These are phyloP conservation scores for Beta lomatogona DNA, from an alignment of 179 eudicot genomes.

Conservation along the genomic window DNA sequence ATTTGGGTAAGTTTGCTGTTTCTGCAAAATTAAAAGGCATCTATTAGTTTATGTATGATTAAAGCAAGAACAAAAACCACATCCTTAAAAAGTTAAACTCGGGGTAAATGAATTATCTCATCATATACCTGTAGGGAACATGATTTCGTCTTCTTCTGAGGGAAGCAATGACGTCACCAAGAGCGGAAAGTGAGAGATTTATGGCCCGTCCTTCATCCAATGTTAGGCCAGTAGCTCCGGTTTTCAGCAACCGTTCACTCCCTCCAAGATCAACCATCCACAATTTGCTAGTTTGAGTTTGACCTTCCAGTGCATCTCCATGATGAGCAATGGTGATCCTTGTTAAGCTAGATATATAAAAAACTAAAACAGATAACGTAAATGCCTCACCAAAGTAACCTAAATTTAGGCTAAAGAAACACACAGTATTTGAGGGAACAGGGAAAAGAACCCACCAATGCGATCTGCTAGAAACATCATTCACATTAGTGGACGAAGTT, in stretches of 20 bases:
- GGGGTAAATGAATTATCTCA: background rate
- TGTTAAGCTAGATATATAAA: slow-evolving; percentile 57
- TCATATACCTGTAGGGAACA: slow-evolving; percentile 69
- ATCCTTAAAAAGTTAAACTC: background rate
- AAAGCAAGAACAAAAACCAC: background rate
- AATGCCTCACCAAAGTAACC: slow-evolving; percentile 36
- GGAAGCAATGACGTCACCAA: slow-evolving; percentile 77
- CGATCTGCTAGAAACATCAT: slow-evolving; percentile 73
- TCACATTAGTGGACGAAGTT: slow-evolving; percentile 71
- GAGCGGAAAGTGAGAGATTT: slow-evolving; percentile 80
- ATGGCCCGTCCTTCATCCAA: slow-evolving; percentile 76
- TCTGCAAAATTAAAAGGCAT: slow-evolving; percentile 43
- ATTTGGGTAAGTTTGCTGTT: slow-evolving; percentile 80
- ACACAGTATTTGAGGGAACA: background rate
- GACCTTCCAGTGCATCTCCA: slow-evolving; percentile 46
- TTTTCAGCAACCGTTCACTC: slow-evolving; percentile 71
- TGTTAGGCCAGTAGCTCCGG: slow-evolving; percentile 75
- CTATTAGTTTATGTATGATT: background rate
- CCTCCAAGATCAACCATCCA: slow-evolving; percentile 96
- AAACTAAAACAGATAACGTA: slow-evolving; percentile 53
- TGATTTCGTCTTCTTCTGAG: slow-evolving; percentile 59
- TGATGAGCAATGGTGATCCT: slow-evolving; percentile 67
- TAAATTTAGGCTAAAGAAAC: slow-evolving; percentile 1
- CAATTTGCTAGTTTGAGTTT: slow-evolving; percentile 54
- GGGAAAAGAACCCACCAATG: slow-evolving; percentile 65